Conservation (phyloP, 345 rosid species). For the Draba incana region DNA sequence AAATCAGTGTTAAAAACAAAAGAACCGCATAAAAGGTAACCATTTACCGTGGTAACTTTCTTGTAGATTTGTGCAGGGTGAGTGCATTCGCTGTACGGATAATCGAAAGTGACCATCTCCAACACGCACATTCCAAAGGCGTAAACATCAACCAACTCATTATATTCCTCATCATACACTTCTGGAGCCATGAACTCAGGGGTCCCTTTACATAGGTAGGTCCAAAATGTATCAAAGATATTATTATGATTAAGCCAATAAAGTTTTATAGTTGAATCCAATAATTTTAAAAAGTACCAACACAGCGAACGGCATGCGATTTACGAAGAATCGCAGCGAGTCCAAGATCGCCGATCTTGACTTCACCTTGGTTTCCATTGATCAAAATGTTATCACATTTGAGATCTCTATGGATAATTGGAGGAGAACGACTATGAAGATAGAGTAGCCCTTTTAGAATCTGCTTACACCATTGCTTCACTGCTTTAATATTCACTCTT, state of each 20-base stretch:
- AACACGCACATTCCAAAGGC: conserved; percentile 96
- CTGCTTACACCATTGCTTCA: conserved; percentile 98
- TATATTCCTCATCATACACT: conserved; percentile 92
- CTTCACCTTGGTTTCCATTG: conserved; percentile 98
- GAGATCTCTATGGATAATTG: conserved; percentile 95
- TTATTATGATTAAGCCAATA: background rate
- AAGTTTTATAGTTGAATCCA: background rate
- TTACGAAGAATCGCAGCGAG: conserved; percentile 92
- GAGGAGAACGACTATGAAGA: conserved; percentile 87
- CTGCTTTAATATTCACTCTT: conserved; percentile 86
- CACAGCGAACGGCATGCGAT: conserved; percentile 90
- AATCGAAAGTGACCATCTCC: conserved; percentile 97
- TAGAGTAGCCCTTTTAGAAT: conserved; percentile 80
- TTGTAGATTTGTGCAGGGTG: conserved; percentile 98
- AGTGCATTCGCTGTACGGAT: conserved; percentile 95
- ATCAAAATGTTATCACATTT: conserved; percentile 97
- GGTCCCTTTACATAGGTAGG: conserved; percentile 61
- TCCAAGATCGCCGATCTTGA: conserved; percentile 98
- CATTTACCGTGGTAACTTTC: conserved; percentile 88
- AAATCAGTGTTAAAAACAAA: too few relatives aligned
- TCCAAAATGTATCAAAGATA: conserved; percentile 21
- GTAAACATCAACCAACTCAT: conserved; percentile 93
- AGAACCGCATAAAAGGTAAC: too few relatives aligned
- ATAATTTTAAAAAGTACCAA: conserved; percentile 56
- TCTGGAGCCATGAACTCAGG: conserved; percentile 99